These are phyloP conservation scores for Ogataea sp. DNA, from an alignment of 805 yeast genomes.

Conservation along the genomic window DNA sequence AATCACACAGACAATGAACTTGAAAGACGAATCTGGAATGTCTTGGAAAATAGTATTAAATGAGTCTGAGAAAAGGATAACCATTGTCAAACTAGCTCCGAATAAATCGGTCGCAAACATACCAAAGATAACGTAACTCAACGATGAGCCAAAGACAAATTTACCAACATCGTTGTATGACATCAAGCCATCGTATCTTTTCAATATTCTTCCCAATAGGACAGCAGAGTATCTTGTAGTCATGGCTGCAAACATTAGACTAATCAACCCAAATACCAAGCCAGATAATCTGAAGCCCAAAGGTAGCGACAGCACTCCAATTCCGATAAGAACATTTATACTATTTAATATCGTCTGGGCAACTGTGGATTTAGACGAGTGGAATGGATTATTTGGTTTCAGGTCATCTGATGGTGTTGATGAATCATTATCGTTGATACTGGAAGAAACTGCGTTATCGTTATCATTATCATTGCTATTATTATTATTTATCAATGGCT, in stretches of 20 bases:
- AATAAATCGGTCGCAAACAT: slow-evolving; percentile 48
- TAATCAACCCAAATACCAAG: slow-evolving; percentile 43
- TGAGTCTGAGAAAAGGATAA: slow-evolving; percentile 54
- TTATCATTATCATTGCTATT: not conserved
- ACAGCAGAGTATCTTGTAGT: slow-evolving; percentile 47
- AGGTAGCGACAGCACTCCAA: slow-evolving; percentile 69
- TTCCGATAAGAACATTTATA: slow-evolving; percentile 67
- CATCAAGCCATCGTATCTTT: slow-evolving; percentile 28
- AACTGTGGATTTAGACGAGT: slow-evolving; percentile 52
- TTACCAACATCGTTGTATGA: slow-evolving; percentile 57
- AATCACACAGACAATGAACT: slow-evolving; percentile 28
- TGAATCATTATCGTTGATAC: not conserved
- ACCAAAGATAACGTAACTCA: slow-evolving; percentile 35
- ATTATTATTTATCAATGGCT: too few species aligned
- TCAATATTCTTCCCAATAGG: slow-evolving; percentile 41
- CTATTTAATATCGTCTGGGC: slow-evolving; percentile 75
- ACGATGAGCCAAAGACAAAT: slow-evolving; percentile 36
- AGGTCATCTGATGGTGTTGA: not conserved
- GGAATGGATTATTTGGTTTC: too few species aligned
- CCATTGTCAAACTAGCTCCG: slow-evolving; percentile 55
- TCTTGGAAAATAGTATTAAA: slow-evolving; percentile 41
- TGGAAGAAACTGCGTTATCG: not conserved
- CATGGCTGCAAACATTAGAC: slow-evolving; percentile 37
- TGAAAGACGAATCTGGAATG: slow-evolving; percentile 30
- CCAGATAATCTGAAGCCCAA: slow-evolving; percentile 63